These are phyloP conservation scores for Pythium apleroticum DNA, from an alignment of 352 stramenopile genomes.

Conservation along the genomic window DNA sequence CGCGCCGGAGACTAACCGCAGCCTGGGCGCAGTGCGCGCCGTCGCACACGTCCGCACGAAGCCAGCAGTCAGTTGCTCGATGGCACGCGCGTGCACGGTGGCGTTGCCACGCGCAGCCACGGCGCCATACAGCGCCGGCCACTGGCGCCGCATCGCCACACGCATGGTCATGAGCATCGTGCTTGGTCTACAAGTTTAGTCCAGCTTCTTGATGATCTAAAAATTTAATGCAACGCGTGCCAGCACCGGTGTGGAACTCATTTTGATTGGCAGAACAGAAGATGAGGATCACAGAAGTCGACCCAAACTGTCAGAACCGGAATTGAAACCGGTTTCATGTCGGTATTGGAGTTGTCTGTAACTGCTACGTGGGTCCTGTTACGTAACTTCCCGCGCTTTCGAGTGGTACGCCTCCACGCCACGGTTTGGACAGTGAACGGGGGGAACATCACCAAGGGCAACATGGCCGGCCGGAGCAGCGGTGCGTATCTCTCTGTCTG, in stretches of 20 bases:
- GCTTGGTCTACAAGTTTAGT: neutral
- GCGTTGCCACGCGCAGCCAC: neutral
- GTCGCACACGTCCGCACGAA: constrained; percentile 23
- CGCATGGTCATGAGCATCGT: constrained; percentile 13
- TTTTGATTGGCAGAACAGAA: constrained; percentile 6
- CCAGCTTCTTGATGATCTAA: neutral
- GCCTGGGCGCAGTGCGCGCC: constrained; percentile 24
- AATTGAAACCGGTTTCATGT: constrained; percentile 4
- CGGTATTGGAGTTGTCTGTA: neutral
- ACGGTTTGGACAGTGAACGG: neutral
- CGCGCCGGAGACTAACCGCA: constrained; percentile 62
- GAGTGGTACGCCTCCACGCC: neutral
- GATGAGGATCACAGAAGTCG: too few species aligned
- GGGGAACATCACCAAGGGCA: constrained; percentile 1
- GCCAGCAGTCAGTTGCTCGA: neutral
- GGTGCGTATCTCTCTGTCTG: neutral
- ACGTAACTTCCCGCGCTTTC: constrained; percentile 30
- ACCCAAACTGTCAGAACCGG: too few species aligned
- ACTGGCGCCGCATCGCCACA: neutral
- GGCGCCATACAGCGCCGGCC: neutral
- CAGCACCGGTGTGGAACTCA: neutral
- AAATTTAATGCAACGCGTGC: neutral
- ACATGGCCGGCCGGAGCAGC: neutral
- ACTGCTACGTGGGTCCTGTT: constrained; percentile 1
- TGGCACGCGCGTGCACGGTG: neutral